A percentile compares a stretch with the other conserved stretches of the same genome.
These are phyloP conservation scores for Chamaecyparis obtusa DNA, from an alignment of 75 land plant genomes.

Conservation along the genomic window DNA sequence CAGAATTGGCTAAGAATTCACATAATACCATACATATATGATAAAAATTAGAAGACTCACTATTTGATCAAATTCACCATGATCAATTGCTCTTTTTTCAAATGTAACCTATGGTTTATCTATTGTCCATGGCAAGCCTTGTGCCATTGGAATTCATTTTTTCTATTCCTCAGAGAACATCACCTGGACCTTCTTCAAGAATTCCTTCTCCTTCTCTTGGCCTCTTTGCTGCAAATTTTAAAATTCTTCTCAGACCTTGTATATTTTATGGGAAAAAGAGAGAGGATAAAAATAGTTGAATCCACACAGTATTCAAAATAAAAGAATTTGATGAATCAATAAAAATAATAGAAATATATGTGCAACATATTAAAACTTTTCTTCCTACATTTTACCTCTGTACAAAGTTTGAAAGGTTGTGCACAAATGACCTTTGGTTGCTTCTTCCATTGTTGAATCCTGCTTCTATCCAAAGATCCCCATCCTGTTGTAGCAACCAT, in stretches of 20 bases:
- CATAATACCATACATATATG: neutral
- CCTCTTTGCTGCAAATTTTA: slow-evolving; percentile 64
- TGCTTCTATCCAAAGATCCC: neutral
- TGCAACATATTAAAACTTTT: neutral
- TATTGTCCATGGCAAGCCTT: slow-evolving; percentile 95
- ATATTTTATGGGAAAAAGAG: neutral
- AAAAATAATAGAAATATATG: neutral
- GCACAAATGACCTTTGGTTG: slow-evolving; percentile 47
- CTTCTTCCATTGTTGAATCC: too few species aligned
- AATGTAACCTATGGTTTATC: slow-evolving; percentile 74
- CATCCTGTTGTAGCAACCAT: slow-evolving; percentile 23
- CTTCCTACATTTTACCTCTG: slow-evolving; percentile 54
- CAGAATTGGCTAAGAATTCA: too few species aligned
- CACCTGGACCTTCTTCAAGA: slow-evolving; percentile 62
- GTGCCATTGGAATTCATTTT: slow-evolving; percentile 73
- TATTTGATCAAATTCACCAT: slow-evolving; percentile 85
- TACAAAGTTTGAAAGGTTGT: slow-evolving; percentile 82
- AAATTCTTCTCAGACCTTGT: neutral
- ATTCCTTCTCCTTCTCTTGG: slow-evolving; percentile 58
- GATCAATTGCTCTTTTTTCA: slow-evolving; percentile 69
- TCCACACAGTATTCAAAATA: neutral
- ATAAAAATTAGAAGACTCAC: slow-evolving; percentile 28
- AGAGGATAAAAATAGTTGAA: too few species aligned
- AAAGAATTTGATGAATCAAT: neutral
- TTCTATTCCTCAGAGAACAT: slow-evolving; percentile 57